These are phyloP conservation scores for Oemleria cerasiformis DNA, from an alignment of 306 rosid genomes.

Conservation along the genomic window DNA sequence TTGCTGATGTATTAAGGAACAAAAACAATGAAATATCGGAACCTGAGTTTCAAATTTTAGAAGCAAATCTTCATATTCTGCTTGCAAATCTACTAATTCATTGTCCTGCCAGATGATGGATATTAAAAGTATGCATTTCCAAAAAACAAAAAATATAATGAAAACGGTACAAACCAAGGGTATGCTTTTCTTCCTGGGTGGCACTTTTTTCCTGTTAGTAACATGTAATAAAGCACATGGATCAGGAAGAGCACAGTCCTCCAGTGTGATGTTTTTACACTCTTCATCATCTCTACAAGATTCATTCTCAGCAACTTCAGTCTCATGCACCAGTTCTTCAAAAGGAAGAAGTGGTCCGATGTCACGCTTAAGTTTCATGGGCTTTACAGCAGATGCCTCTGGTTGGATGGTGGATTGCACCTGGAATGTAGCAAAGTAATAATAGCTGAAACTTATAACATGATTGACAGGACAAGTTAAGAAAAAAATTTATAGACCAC, in stretches of 20 bases:
- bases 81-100: slow-evolving; percentile 47
- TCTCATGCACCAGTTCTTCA: slow-evolving; percentile 55
- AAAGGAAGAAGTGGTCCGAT: slow-evolving; percentile 79
- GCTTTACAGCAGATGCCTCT: slow-evolving; percentile 50
- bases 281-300: slow-evolving; percentile 45
- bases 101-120: slow-evolving; percentile 53
- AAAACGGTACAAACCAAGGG: slow-evolving; percentile 49
- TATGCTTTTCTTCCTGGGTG: slow-evolving; percentile 53
- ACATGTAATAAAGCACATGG: slow-evolving; percentile 71
- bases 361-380: slow-evolving; percentile 37
- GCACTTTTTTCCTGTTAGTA: slow-evolving; percentile 74
- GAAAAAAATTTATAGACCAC: not conserved
- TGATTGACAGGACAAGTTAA: not conserved
- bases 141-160: slow-evolving; percentile 21
- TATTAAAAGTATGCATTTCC: slow-evolving; percentile 25
- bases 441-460: not conserved
- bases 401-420: slow-evolving; percentile 41
- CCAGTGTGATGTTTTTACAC: slow-evolving; percentile 25
- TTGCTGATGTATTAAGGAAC: not conserved
- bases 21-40: slow-evolving; percentile 15
- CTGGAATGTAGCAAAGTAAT: slow-evolving; percentile 28
- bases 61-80: slow-evolving; percentile 74
- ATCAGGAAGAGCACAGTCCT: slow-evolving; percentile 51
- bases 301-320: slow-evolving; percentile 38
- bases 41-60: slow-evolving; percentile 71